Base-by-base conservation (phyloP, 148 eudicot species). In the Polygonum maritimum region DNA sequence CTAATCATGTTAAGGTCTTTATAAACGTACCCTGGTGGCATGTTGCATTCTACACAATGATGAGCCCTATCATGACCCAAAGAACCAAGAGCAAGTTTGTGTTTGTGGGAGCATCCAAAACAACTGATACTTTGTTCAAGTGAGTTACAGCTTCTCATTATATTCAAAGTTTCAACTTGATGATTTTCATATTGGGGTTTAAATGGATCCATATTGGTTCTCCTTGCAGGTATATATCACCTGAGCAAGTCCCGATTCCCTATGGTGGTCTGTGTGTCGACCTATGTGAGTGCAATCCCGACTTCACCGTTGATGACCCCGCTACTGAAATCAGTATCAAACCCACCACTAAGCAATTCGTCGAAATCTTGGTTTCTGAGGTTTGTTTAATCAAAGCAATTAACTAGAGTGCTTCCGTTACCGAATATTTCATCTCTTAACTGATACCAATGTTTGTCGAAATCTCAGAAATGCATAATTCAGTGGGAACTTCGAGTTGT, bases 51-150 rank as follows among this genome's bases (percentile, higher is more conserved):
- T 84, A 84, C 80, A 84, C 85, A n/a, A 81, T 88, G 86, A 84
- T 88, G 86, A 88, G 87, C 84, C 89, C 91, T 35, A 82, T 88
- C 85, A 82, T 93, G 84, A 89, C 97, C 26, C 92, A 88, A 79
- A 89, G 98, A 77, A 91, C 96, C 80, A 93, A 93, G 82, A 93
- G 96, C 89, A 93, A 93, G 89, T 86, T 91, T 84, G 94, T 93
- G 40, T 89, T 93, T 79, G 91, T 87, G n/a, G 91, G 96, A 57
- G 85, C 92, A 65, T 79, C 92, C 14, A 93, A 81, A 83, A 84
- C 98, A 54, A 85, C 96, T 55, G 92, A 91, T 70, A 89, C 96
- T 74, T 92, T 91, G 47, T 88, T 91, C 89, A 93, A 91, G 98
- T 93, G n/a, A 48, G 92, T 82, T 70, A 9, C 14, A 4, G 22